Evolutionary conservation across 345 rosid species (phyloP).

Genomic region (Melaleuca quinquenervia): DNA sequence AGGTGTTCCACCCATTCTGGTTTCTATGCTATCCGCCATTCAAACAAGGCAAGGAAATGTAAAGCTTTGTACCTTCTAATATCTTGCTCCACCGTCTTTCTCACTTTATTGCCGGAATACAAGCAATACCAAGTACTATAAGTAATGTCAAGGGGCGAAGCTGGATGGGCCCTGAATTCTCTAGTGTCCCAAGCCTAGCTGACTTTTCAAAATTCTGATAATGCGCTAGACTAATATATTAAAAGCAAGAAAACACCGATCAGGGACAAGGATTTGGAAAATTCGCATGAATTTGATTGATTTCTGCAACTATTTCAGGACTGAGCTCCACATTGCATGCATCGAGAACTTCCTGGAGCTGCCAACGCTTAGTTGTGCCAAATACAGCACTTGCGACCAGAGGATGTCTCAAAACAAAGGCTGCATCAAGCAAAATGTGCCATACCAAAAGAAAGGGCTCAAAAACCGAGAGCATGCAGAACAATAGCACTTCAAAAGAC

Average conservation of each 20-base stretch:
- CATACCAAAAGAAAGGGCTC: not conserved
- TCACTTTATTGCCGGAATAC: not conserved
- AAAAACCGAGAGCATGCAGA: not conserved
- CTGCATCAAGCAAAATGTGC: conserved; percentile 3
- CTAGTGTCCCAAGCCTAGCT: not conserved
- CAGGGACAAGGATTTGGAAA: conserved; percentile 50
- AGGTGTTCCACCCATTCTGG: not conserved
- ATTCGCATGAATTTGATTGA: conserved; percentile 25
- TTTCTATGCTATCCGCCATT: not conserved
- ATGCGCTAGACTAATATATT: not conserved
- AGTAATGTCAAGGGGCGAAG: not conserved
- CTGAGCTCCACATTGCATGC: conserved; percentile 29
- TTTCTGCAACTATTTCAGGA: conserved; percentile 24
- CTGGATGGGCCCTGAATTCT: not conserved
- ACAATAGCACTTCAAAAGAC: not conserved
- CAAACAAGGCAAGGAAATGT: not conserved
- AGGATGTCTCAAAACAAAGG: conserved; percentile 39
- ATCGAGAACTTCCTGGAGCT: conserved; percentile 28
- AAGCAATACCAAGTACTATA: not conserved
- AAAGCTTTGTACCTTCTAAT: not conserved
- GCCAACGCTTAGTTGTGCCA: conserved; percentile 42
- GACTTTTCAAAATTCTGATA: not conserved
- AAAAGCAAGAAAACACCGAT: not conserved
- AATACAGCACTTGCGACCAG: conserved; percentile 40
- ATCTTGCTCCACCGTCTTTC: not conserved